Conservation (phyloP, 106 monocot genomes). For the Allium sativum region DNA sequence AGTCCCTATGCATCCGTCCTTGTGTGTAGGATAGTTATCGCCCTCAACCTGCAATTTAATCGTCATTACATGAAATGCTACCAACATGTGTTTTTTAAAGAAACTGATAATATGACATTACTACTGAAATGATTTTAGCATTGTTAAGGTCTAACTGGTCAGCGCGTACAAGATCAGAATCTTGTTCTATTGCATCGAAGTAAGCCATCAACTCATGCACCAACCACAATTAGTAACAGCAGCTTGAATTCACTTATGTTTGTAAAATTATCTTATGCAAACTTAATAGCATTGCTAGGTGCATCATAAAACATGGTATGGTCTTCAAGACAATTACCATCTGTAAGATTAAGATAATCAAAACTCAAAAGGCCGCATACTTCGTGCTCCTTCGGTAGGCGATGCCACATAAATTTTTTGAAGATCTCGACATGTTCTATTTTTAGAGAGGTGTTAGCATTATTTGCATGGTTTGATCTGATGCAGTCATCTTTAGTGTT, state of each 20-base stretch:
- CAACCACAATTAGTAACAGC: constrained; percentile 8
- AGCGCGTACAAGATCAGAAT: constrained; percentile 2
- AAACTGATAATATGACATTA: neutral
- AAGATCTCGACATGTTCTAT: constrained; percentile 13
- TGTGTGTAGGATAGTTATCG: neutral
- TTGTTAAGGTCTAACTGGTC: constrained; percentile 1
- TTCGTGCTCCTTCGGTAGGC: neutral
- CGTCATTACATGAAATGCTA: neutral
- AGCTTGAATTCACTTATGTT: neutral
- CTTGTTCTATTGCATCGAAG: constrained; percentile 41
- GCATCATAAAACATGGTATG: constrained; percentile 21
- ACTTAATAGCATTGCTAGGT: constrained; percentile 5
- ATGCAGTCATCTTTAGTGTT: neutral
- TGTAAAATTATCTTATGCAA: constrained; percentile 2
- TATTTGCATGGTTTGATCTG: neutral
- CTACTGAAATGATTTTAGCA: constrained; percentile 12
- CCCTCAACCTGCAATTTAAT: constrained; percentile 22
- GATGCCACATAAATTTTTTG: neutral
- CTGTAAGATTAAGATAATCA: constrained; percentile 10
- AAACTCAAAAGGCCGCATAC: constrained; percentile 10
- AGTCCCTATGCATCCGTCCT: neutral
- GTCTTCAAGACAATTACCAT: constrained; percentile 11
- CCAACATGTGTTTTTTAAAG: neutral
- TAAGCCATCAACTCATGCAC: constrained; percentile 32
- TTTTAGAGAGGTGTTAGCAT: constrained; percentile 1